phyloP scores from a whole-genome alignment of 169 alveolate genomes.

The Cryptosporidium baileyi region DNA sequence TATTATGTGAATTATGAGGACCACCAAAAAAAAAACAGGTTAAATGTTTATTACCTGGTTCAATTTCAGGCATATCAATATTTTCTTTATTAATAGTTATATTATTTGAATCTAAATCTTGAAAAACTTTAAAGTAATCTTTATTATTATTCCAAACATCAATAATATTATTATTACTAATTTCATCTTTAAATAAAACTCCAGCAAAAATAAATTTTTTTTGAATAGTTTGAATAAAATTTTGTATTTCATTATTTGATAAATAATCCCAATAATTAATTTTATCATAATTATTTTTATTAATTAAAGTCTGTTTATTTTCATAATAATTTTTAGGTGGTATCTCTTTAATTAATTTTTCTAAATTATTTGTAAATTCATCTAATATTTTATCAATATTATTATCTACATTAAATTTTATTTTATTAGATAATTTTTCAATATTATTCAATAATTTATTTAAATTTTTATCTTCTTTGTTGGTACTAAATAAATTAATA shows the following conservation, averaged over 20 bases:
- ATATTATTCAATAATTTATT: background rate
- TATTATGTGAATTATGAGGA: background rate
- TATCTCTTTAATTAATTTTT: background rate
- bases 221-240: background rate
- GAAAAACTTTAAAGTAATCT: too few relatives aligned
- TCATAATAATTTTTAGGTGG: background rate
- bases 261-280: background rate
- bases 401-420: background rate
- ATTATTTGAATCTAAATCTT: background rate
- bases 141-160: constrained; percentile 7
- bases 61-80: background rate
- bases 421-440: background rate
- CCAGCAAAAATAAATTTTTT: background rate
- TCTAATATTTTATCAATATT: background rate
- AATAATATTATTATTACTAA: background rate
- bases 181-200: background rate
- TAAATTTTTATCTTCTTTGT: background rate
- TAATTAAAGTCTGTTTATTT: background rate
- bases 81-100: background rate
- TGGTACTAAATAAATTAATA: background rate
- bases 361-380: background rate
- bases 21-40: constrained; percentile 20
- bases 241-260: background rate
- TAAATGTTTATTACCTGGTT: background rate
- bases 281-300: background rate